Conservation (phyloP, 148 eudicot species). For the Cornus florida region DNA sequence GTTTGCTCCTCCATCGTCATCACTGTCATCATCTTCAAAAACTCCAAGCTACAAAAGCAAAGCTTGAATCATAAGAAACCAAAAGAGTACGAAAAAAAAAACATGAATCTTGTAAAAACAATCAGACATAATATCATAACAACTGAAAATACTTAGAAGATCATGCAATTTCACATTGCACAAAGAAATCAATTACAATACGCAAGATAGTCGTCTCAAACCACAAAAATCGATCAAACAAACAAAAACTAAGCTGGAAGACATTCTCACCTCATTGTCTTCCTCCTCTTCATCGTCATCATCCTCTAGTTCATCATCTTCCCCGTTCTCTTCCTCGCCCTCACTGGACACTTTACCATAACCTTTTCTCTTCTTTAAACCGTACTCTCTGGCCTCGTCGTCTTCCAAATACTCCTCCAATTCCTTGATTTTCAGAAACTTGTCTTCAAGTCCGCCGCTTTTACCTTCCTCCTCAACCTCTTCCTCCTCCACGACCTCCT, state of each 20-base stretch:
- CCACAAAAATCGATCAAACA: too few relatives aligned
- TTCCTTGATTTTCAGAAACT: slow-evolving; percentile 77
- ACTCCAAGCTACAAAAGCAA: slow-evolving; percentile 52
- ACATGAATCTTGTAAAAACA: background rate
- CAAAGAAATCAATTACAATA: too few relatives aligned
- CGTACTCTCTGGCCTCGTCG: slow-evolving; percentile 73
- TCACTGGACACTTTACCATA: slow-evolving; percentile 11
- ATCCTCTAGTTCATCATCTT: slow-evolving; percentile 30
- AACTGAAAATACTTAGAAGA: background rate
- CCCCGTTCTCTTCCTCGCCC: slow-evolving; percentile 20
- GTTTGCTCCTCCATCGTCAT: slow-evolving; percentile 38
- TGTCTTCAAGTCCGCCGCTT: slow-evolving; percentile 69
- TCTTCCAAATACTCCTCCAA: slow-evolving; percentile 65
- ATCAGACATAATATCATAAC: background rate
- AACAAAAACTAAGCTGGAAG: too few relatives aligned
- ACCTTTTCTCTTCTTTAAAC: slow-evolving; percentile 29
- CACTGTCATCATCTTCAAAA: slow-evolving; percentile 46
- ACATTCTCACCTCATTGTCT: slow-evolving; percentile 30
- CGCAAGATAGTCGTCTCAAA: too few relatives aligned
- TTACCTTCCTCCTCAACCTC: slow-evolving; percentile 34
- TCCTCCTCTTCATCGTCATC: slow-evolving; percentile 50
- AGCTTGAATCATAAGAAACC: slow-evolving; percentile 10
- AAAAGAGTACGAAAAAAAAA: background rate
- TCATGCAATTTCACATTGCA: background rate
- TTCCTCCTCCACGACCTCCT: slow-evolving; percentile 24